Evolutionary conservation across 1,139 yeast genomes (phyloP).

Genomic region (Kurtzmaniella natalensis): DNA sequence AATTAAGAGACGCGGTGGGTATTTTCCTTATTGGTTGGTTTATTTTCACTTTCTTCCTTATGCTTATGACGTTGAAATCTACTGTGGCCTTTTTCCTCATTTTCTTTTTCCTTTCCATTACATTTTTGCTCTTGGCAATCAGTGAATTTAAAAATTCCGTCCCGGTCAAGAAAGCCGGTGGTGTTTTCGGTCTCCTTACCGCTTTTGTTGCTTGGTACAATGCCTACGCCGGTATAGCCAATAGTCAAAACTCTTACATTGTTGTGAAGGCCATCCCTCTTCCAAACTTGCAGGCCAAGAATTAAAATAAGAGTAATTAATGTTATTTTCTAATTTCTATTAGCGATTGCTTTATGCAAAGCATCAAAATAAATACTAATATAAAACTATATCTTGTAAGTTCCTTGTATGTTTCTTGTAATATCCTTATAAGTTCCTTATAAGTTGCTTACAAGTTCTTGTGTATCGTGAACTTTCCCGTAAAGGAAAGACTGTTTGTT

Average conservation of each 20-base stretch:
- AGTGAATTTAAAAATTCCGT: constrained; percentile 40
- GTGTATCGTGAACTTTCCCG: too few species aligned
- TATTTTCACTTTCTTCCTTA: constrained; percentile 67
- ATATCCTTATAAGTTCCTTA: too few species aligned
- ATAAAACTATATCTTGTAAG: too few species aligned
- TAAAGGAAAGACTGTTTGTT: too few species aligned
- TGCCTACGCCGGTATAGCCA: constrained; percentile 89
- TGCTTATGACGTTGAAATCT: constrained; percentile 68
- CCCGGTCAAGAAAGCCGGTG: constrained; percentile 59
- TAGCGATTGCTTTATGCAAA: too few species aligned
- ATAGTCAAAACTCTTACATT: constrained; percentile 63
- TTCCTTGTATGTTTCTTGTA: too few species aligned
- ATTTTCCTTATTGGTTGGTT: constrained; percentile 76
- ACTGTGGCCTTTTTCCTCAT: constrained; percentile 71
- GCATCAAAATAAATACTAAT: too few species aligned
- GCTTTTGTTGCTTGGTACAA: constrained; percentile 85
- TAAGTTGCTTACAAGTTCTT: too few species aligned
- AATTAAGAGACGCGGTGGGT: constrained; percentile 54
- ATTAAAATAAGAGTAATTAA: too few species aligned
- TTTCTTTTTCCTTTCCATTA: constrained; percentile 59
- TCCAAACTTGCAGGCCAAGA: constrained; percentile 33
- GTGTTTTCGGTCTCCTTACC: constrained; percentile 74
- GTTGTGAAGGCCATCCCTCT: constrained; percentile 48
- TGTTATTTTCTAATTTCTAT: too few species aligned
- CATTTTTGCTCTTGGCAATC: constrained; percentile 64